Percentiles rank a stretch among this genome's conserved stretches.
Evolutionary conservation across 106 monocot genomes (phyloP).

Genomic region (Phalaenopsis equestris): DNA sequence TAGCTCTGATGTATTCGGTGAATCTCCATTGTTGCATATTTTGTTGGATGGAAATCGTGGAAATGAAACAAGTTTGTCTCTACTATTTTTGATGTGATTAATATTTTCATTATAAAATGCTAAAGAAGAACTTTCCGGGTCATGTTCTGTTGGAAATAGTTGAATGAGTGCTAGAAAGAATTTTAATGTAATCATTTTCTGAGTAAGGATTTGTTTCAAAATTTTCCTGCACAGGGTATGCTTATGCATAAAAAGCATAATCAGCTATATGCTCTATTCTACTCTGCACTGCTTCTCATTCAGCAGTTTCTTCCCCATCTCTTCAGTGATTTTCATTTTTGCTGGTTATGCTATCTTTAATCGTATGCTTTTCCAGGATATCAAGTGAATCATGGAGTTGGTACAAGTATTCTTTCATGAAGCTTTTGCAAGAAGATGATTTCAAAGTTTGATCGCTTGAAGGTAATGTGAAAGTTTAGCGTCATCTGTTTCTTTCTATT

Average conservation of each 20-base stretch:
- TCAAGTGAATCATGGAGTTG: constrained; percentile 18
- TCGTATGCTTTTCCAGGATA: constrained; percentile 3
- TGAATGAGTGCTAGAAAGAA: too few relatives aligned
- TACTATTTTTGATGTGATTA: too few relatives aligned
- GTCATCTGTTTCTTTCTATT: not conserved
- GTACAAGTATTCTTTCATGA: constrained; percentile 36
- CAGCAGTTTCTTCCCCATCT: not conserved
- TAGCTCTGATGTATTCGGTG: not conserved
- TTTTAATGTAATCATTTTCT: too few relatives aligned
- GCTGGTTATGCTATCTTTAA: not conserved
- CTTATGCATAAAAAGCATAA: too few relatives aligned
- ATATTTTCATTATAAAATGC: too few relatives aligned
- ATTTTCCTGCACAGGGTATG: too few relatives aligned
- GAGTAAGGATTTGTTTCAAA: too few relatives aligned
- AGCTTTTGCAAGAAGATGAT: constrained; percentile 34
- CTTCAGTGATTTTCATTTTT: not conserved
- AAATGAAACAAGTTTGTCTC: not conserved
- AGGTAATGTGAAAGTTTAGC: constrained; percentile 28
- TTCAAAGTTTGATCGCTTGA: constrained; percentile 37
- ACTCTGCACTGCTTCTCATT: not conserved
- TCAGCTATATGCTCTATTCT: not conserved
- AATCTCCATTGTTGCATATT: not conserved
- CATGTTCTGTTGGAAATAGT: too few relatives aligned
- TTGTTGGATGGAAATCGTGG: not conserved
- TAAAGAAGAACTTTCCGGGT: too few relatives aligned